Evolutionary conservation across 495 filamentous ascomycete genomes (phyloP).

Genomic region (Daldinia concentrica): DNA sequence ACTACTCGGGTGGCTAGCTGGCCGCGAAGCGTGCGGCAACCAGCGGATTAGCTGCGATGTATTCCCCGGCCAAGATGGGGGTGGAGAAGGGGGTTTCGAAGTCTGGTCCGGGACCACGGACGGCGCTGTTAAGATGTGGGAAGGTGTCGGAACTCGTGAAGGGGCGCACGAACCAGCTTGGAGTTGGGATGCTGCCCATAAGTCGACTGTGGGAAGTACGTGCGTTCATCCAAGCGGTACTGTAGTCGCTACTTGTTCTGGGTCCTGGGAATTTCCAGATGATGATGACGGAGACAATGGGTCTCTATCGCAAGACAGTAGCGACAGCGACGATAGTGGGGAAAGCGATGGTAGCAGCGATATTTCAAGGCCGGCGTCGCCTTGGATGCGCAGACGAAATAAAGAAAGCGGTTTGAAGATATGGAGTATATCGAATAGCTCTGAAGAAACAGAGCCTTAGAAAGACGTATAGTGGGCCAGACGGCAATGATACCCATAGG

Average conservation of each 20-base stretch:
- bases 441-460: conserved; percentile 3
- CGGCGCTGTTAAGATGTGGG: conserved; percentile 81
- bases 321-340: not conserved
- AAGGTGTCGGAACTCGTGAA: conserved; percentile 63
- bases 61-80: conserved; percentile 52
- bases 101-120: conserved; percentile 87
- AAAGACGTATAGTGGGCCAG: not conserved
- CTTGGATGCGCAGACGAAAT: conserved; percentile 42
- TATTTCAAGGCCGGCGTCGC: conserved; percentile 1
- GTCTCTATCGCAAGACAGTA: conserved; percentile 18
- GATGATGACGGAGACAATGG: conserved; percentile 22
- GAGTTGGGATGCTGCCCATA: conserved; percentile 68
- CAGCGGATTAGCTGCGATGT: conserved; percentile 84
- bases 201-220: conserved; percentile 67
- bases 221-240: conserved; percentile 72
- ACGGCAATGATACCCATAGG: conserved; percentile 11
- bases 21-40: conserved; percentile 75
- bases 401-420: conserved; percentile 72
- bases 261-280: conserved; percentile 56
- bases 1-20: conserved; percentile 73
- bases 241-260: conserved; percentile 80
- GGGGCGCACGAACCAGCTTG: conserved; percentile 64
- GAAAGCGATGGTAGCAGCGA: conserved; percentile 19
- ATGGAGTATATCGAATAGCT: conserved; percentile 59
- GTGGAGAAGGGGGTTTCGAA: conserved; percentile 64